Evolutionary conservation across 164 flowering plant genomes (phyloP).

Genomic region (Dillenia turbinata): DNA sequence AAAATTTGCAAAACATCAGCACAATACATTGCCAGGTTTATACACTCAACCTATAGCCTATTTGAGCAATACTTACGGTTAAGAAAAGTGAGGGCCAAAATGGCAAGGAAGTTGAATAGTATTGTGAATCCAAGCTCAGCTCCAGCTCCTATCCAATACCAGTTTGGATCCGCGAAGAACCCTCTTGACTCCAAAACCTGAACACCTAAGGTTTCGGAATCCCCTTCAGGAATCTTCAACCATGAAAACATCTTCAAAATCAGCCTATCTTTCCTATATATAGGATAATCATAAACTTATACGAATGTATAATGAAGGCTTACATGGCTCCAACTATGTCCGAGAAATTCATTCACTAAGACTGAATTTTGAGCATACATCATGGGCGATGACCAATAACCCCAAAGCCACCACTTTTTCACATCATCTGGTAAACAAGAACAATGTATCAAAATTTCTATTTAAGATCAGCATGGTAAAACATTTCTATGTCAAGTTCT

Average conservation of each 20-base stretch:
- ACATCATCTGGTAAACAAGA: constrained; percentile 34
- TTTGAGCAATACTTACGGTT: constrained; percentile 17
- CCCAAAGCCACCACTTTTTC: constrained; percentile 57
- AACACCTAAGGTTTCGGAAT: constrained; percentile 23
- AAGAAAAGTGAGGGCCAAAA: constrained; percentile 28
- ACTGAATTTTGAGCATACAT: constrained; percentile 51
- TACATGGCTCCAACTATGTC: constrained; percentile 39
- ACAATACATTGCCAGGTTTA: not conserved
- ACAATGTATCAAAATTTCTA: not conserved
- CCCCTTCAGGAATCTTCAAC: constrained; percentile 12
- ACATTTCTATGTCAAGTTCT: not conserved
- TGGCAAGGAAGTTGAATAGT: constrained; percentile 23
- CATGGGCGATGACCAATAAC: constrained; percentile 58
- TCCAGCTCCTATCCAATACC: constrained; percentile 41
- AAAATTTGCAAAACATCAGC: constrained; percentile 1
- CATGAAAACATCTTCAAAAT: not conserved
- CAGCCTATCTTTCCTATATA: too few species aligned
- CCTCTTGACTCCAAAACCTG: constrained; percentile 22
- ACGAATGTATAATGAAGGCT: too few species aligned
- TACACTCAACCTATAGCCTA: too few species aligned
- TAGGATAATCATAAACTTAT: too few species aligned
- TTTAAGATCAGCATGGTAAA: not conserved
- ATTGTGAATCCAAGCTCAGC: constrained; percentile 23
- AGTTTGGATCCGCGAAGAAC: constrained; percentile 19
- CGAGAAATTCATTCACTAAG: constrained; percentile 44